Evolutionary conservation across 257 asterid genomes (phyloP), one percentile per base, ranked within the genome.

Genomic region (Nicotiana obtusifolia): DNA sequence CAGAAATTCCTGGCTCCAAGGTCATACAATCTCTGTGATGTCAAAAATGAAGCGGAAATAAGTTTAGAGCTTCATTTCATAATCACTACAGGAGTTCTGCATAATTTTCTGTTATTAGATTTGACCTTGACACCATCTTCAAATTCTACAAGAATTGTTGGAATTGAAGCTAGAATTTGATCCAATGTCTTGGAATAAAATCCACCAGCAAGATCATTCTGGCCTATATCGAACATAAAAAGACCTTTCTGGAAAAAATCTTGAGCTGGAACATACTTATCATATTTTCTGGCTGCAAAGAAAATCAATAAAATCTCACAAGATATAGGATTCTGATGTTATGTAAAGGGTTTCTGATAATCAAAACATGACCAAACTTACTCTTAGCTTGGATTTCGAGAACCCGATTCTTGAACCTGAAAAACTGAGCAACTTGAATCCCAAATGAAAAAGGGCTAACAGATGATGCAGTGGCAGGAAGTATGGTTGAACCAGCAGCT

Each of bases 171-270:
- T 17, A 94, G 88, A 80, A 96, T 64, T 89, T 96, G 97, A 87
- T 96, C 98, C 7, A 84, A 81, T 9, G 97, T 89, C 92, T 91
- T 93, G 61, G 99, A 91, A 81, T 94, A 94, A 83, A 96, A 94
- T 82, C 95, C 97, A 13, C 97, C 94, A 14, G 99, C 97, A 3
- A 96, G 92, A 86, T 96, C 99, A 83, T 96, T 96, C 89, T 96
- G 99, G 84, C 98, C 98, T 78, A 96, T 94, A 84, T 96, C 99
- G 66, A 96, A 96, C 92, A 89, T 92, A 90, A 92, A 96, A 61
- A 96, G 98, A 0, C 87, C 98, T 86, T 87, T 93, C 77, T 80
- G 88, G 24, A 93, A 93, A 68, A 26, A 91, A 81, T 91, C 97
- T 84, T 80, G 86, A 33, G 90, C 86, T 64, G 98, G 99, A 20